These are phyloP conservation scores for Ustilago crameri DNA, from an alignment of 1,284 basidiomycete genomes.

Conservation along the genomic window DNA sequence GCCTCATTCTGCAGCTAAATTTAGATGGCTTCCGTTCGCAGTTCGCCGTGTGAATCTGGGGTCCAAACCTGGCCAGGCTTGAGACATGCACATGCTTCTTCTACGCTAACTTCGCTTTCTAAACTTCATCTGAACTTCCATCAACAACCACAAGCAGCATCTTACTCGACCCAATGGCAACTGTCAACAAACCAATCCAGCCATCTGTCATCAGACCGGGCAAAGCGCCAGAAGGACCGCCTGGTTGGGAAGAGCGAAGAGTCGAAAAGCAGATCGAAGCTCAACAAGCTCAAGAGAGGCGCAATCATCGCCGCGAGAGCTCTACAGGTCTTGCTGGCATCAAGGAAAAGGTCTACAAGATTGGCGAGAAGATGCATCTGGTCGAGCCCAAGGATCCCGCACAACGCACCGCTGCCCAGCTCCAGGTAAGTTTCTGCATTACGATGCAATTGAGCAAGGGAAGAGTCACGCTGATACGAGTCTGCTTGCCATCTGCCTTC, in stretches of 20 bases:
- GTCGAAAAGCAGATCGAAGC: conserved; percentile 36
- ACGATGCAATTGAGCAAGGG: background rate
- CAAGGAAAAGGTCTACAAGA: conserved; percentile 53
- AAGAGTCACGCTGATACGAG: too few species aligned
- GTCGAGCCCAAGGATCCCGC: conserved; percentile 49
- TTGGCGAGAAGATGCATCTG: conserved; percentile 57
- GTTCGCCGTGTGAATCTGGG: background rate
- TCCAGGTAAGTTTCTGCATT: conserved; percentile 39
- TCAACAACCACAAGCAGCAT: background rate
- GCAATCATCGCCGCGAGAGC: conserved; percentile 34
- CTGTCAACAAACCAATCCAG: conserved; percentile 14
- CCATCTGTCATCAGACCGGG: conserved; percentile 53
- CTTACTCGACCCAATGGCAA: conserved; percentile 5
- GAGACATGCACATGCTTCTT: too few species aligned
- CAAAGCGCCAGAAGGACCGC: conserved; percentile 48
- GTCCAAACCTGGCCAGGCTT: too few species aligned
- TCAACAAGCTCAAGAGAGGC: conserved; percentile 27
- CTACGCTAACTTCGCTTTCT: too few species aligned
- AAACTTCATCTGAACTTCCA: too few species aligned
- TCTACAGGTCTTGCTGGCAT: conserved; percentile 39
- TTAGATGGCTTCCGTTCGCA: background rate
- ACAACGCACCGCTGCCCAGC: conserved; percentile 42
- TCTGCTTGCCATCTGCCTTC: too few species aligned
- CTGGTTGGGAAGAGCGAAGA: conserved; percentile 53
- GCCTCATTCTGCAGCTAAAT: conserved; percentile 17